Base-by-base conservation (phyloP, 768 basidiomycete species). In the Dacryopinax spathularia region DNA sequence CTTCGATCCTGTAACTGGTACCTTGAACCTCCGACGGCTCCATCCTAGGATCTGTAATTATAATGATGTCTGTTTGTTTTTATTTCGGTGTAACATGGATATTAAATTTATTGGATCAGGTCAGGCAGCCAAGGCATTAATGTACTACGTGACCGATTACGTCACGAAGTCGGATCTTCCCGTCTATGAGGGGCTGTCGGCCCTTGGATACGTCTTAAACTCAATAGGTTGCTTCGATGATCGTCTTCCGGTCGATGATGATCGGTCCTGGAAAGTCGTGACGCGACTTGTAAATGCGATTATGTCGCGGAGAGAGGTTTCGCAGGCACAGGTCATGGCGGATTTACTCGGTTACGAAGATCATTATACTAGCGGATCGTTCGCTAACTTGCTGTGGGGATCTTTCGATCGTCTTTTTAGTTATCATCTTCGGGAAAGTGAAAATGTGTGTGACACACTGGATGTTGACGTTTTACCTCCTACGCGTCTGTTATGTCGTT, bases 61-160 rank as follows among this genome's bases (percentile, higher is more conserved):
- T 62, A 80, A 80, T 67, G 62, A 48, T 0, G 75, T 73, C 0
- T 78, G 80, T 1, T 2, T 79, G 0, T 36, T 71, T 22, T 66
- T 69, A 0, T 64, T 79, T 0, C 64, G 74, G 0, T 77, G 76
- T 44, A 81, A 81, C 61, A 79, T 78, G 75, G 80, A 81, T 61
- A 77, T 81, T 1, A 78, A 80, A 63, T 78, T 75, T 43, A 75
- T 81, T 15, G 74, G 73, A 0, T 79, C 78, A 0, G 80, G 80
- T 0, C 35, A 68, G 2, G 64, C 72, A 0, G 77, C 77, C 1
- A 80, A 80, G 62, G 78, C 79, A 0, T 64, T 79, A 0, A 36
- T 77, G 7, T 78, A 77, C 62, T 81, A 81, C 60, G 77, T 81
- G n/a, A 81, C 79, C 0, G 73, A 81, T 63, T 81, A 81, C 60